Evolutionary conservation across 441 rosid genomes (phyloP).

Genomic region (Iberis amara): DNA sequence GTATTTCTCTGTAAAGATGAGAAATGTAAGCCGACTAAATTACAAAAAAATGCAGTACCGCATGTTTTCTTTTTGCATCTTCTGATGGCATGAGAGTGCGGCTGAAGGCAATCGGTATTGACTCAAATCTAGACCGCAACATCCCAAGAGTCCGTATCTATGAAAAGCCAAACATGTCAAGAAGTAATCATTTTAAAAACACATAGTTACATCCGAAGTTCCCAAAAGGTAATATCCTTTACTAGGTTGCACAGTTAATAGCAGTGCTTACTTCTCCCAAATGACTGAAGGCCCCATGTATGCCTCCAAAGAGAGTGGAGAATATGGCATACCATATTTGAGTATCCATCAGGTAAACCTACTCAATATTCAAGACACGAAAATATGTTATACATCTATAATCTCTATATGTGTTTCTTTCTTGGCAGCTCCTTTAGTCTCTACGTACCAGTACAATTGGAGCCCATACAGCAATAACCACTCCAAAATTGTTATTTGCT

Average conservation of each 20-base stretch:
- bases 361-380: conserved; percentile 25
- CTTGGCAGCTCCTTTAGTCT: conserved; percentile 13
- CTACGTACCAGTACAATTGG: conserved; percentile 80
- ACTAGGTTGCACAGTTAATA: neutral
- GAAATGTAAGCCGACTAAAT: neutral
- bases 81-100: conserved; percentile 52
- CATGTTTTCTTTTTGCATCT: conserved; percentile 26
- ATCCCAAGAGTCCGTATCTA: conserved; percentile 96
- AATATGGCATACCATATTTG: conserved; percentile 98
- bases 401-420: neutral
- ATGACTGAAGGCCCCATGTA: conserved; percentile 94
- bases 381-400: conserved; percentile 16
- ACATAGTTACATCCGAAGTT: neutral
- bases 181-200: conserved; percentile 17
- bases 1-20: neutral
- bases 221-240: neutral
- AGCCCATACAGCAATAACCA: conserved; percentile 87
- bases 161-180: conserved; percentile 18
- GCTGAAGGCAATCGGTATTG: conserved; percentile 65
- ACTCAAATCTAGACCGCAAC: conserved; percentile 83
- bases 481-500: conserved; percentile 74
- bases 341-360: conserved; percentile 92
- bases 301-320: conserved; percentile 91
- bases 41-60: conserved; percentile 30
- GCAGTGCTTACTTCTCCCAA: conserved; percentile 80